Conservation (phyloP, 805 yeast genomes). For the Blastobotrys chiropterorum region DNA sequence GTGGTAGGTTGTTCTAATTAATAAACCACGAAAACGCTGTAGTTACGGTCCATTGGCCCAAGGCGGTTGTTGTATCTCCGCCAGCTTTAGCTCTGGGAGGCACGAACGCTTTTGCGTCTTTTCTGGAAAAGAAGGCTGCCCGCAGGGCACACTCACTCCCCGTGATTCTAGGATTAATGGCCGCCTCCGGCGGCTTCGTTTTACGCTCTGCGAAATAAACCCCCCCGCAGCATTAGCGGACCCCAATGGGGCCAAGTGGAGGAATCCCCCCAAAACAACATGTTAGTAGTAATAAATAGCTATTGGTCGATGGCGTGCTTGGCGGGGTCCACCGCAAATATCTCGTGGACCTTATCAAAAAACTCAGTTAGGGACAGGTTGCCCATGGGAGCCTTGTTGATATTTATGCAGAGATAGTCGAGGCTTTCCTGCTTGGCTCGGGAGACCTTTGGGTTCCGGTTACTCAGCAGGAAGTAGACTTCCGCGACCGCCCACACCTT, state of each 20-base stretch:
- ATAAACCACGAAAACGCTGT: too few relatives aligned
- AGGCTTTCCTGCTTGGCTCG: not conserved
- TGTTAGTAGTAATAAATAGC: not conserved
- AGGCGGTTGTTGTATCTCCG: too few relatives aligned
- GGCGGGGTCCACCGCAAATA: not conserved
- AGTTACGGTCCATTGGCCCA: too few relatives aligned
- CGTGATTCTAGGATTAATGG: too few relatives aligned
- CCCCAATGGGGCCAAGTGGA: too few relatives aligned
- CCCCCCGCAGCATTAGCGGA: too few relatives aligned
- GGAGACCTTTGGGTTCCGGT: not conserved
- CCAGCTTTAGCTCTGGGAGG: too few relatives aligned
- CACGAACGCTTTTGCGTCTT: too few relatives aligned
- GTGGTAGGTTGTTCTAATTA: slow-evolving; percentile 46
- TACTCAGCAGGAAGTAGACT: not conserved
- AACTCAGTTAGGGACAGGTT: not conserved
- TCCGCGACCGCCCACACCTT: slow-evolving; percentile 2
- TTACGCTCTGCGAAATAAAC: too few relatives aligned
- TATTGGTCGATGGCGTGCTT: not conserved
- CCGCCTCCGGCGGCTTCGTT: too few relatives aligned
- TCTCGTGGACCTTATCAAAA: not conserved
- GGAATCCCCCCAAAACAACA: not conserved
- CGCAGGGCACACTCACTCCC: too few relatives aligned
- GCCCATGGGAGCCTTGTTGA: not conserved
- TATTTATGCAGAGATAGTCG: not conserved
- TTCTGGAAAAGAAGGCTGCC: too few relatives aligned